A percentile compares a stretch with the other conserved stretches of the same genome.
Evolutionary conservation across 768 basidiomycete species (phyloP).

Genomic region (Galerina sulciceps): DNA sequence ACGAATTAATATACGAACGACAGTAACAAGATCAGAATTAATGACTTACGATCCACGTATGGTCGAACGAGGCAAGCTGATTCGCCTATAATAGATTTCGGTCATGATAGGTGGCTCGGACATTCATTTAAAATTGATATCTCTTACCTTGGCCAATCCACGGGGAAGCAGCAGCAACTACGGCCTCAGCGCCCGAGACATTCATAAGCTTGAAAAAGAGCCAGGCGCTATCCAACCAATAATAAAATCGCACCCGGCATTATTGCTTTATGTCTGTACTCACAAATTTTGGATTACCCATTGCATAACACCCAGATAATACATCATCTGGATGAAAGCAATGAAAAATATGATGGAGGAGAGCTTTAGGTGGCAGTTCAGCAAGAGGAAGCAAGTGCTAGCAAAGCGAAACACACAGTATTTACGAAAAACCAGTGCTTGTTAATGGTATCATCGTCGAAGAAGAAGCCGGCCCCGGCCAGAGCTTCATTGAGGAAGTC

Average conservation of each 20-base stretch:
- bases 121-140: constrained; percentile 26
- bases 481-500: constrained; percentile 76
- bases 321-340: constrained; percentile 90
- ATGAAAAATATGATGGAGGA: constrained; percentile 91
- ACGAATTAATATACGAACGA: neutral
- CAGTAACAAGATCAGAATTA: neutral
- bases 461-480: constrained; percentile 83
- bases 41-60: constrained; percentile 64
- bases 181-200: constrained; percentile 93
- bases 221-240: constrained; percentile 71
- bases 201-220: constrained; percentile 92
- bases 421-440: constrained; percentile 90
- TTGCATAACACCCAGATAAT: constrained; percentile 91
- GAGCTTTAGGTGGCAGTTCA: constrained; percentile 45
- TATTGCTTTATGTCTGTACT: constrained; percentile 29
- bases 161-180: constrained; percentile 92
- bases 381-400: constrained; percentile 22
- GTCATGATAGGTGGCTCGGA: constrained; percentile 47
- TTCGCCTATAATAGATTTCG: constrained; percentile 60
- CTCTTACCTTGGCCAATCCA: constrained; percentile 88
- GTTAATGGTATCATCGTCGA: constrained; percentile 62
- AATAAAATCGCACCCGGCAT: neutral
- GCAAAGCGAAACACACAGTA: constrained; percentile 47
- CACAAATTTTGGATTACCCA: constrained; percentile 89
- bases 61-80: constrained; percentile 86